These are phyloP conservation scores for Hypomontagnella submonticulosa DNA, from an alignment of 495 filamentous ascomycete species.

Conservation along the genomic window DNA sequence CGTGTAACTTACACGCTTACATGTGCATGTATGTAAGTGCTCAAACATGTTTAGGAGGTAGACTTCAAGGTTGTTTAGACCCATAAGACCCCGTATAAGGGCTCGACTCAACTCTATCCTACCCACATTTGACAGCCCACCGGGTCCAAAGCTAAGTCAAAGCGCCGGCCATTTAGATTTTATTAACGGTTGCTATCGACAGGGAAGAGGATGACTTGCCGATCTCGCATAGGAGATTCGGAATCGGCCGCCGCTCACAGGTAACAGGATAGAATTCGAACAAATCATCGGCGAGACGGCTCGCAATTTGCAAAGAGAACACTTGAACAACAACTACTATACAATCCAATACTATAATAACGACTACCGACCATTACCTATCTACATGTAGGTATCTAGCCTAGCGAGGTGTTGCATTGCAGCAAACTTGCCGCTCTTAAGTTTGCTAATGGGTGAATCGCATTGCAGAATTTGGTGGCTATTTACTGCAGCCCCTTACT, in stretches of 20 bases:
- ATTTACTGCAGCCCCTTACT: constrained; percentile 35
- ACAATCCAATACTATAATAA: no score
- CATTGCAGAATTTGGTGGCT: constrained; percentile 21
- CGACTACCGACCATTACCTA: no score
- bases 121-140: constrained; percentile 31
- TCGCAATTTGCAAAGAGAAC: constrained; percentile 26
- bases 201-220: constrained; percentile 44
- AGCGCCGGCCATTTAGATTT: constrained; percentile 29
- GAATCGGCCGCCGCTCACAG: constrained; percentile 33
- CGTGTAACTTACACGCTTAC: constrained; percentile 1
- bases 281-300: constrained; percentile 31
- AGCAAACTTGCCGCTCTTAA: constrained; percentile 36
- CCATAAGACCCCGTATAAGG: constrained; percentile 11
- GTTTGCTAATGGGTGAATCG: constrained; percentile 22
- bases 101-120: constrained; percentile 7
- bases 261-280: constrained; percentile 6
- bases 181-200: constrained; percentile 18
- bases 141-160: constrained; percentile 4
- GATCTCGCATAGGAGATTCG: constrained; percentile 25
- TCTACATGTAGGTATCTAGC: background rate
- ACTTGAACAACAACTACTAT: constrained; percentile 9
- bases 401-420: constrained; percentile 32
- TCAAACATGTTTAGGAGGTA: constrained; percentile 9
- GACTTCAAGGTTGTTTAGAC: no score
- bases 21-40: background rate